A percentile compares a stretch with the other conserved stretches of the same genome.
Evolutionary conservation across 768 basidiomycete species (phyloP).

Genomic region (Pleurotus cornucopiae): DNA sequence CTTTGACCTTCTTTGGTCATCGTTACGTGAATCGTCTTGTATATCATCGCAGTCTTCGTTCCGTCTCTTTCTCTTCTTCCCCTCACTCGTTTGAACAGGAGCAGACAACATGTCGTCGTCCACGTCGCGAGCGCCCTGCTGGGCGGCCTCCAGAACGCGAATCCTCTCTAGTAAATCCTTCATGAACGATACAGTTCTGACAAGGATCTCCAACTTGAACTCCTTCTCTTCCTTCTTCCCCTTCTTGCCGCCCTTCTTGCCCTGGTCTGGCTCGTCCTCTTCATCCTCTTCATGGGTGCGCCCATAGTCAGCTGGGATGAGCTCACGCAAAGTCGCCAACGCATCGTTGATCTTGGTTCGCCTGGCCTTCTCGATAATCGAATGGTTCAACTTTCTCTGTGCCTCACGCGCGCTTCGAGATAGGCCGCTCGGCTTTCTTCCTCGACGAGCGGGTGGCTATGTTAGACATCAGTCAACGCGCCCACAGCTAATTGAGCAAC

Average conservation of each 20-base stretch:
- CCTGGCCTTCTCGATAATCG: conserved; percentile 89
- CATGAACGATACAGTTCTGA: conserved; percentile 77
- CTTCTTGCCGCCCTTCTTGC: conserved; percentile 25
- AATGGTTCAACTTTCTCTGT: conserved; percentile 90
- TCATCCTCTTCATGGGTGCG: conserved; percentile 21
- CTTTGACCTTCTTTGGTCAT: not conserved
- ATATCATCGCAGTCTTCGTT: conserved; percentile 1
- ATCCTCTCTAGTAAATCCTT: conserved; percentile 63
- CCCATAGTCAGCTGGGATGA: conserved; percentile 65
- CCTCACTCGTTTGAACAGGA: not conserved
- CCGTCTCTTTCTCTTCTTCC: conserved; percentile 15
- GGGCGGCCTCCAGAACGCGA: conserved; percentile 27
- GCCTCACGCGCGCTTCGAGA: conserved; percentile 80
- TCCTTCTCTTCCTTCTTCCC: conserved; percentile 57
- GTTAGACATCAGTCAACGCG: conserved; percentile 9
- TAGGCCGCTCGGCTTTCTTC: conserved; percentile 69
- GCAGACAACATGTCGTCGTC: not conserved
- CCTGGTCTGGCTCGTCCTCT: conserved; percentile 30
- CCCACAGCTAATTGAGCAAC: conserved; percentile 11
- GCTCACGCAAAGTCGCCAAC: conserved; percentile 65
- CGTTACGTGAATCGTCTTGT: not conserved
- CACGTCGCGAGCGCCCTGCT: conserved; percentile 23
- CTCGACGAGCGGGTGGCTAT: conserved; percentile 36
- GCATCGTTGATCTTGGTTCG: conserved; percentile 97
- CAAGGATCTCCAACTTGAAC: conserved; percentile 89